phyloP scores from a whole-genome alignment of 164 flowering plant genomes.

The Berberis vulgaris region DNA sequence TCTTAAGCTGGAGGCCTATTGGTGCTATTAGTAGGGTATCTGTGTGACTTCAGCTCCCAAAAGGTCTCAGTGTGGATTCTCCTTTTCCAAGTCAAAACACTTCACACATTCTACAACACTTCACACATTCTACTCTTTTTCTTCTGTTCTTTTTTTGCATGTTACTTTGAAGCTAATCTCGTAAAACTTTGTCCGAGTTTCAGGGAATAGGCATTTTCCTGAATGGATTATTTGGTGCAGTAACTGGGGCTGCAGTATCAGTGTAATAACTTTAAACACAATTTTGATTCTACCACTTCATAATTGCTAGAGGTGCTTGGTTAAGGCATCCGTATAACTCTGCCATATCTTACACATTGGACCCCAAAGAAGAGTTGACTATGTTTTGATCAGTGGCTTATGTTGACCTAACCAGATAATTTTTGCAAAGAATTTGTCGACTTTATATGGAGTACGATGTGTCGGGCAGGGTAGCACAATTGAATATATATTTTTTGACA shows the following conservation, averaged over 20 bases:
- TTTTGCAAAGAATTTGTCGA: too few species aligned
- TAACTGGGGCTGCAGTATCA: slow-evolving; percentile 69
- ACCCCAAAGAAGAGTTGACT: too few species aligned
- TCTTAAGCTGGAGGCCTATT: too few species aligned
- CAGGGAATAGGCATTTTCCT: slow-evolving; percentile 73
- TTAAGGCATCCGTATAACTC: not conserved
- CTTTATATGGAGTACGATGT: too few species aligned
- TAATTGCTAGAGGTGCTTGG: not conserved
- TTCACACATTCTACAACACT: not conserved
- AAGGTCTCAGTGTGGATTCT: not conserved
- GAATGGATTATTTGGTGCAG: slow-evolving; percentile 72
- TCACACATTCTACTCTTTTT: not conserved
- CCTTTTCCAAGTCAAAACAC: not conserved
- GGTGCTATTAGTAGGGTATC: too few species aligned
- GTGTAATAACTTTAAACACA: slow-evolving; percentile 38
- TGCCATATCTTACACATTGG: too few species aligned
- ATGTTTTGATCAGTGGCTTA: too few species aligned
- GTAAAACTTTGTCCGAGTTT: slow-evolving; percentile 1
- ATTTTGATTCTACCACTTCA: not conserved
- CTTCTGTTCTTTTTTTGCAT: not conserved
- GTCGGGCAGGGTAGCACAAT: not conserved
- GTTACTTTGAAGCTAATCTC: too few species aligned
- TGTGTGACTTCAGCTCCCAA: too few species aligned
- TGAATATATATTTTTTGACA: not conserved
- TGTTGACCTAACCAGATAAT: too few species aligned